A percentile compares a stretch with the other conserved stretches of the same genome.
Conservation (phyloP, 2,329 filamentous ascomycete species). For the Microcyclospora pomicola region DNA sequence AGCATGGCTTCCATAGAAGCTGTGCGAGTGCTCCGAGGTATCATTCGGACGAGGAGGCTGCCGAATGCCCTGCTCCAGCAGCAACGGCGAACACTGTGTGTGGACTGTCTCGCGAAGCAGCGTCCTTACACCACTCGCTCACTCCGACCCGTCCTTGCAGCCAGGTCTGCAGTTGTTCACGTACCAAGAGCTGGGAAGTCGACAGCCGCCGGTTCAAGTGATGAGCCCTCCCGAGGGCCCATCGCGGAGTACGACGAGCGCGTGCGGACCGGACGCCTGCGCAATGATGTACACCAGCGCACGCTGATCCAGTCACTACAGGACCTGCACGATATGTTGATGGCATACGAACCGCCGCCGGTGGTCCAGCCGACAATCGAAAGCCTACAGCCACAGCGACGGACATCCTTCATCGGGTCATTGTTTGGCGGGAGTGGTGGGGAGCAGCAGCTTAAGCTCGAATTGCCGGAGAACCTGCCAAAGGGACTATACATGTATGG, state of each 20-base stretch:
- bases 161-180: background rate
- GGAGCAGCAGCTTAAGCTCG: constrained; percentile 14
- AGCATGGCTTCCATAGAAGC: constrained; percentile 15
- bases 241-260: constrained; percentile 78
- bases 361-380: constrained; percentile 69
- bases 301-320: constrained; percentile 81
- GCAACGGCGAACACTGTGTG: constrained; percentile 13
- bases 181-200: constrained; percentile 6
- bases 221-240: constrained; percentile 43
- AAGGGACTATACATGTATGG: constrained; percentile 90
- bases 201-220: constrained; percentile 19
- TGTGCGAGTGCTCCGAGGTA: constrained; percentile 11
- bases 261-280: constrained; percentile 57
- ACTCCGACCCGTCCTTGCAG: background rate
- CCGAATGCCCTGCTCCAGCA: constrained; percentile 3
- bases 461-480: constrained; percentile 61
- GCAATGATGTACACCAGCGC: constrained; percentile 84
- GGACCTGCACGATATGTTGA: constrained; percentile 72
- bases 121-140: constrained; percentile 1
- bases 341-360: constrained; percentile 55
- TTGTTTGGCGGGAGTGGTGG: constrained; percentile 42
- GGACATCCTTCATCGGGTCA: constrained; percentile 39
- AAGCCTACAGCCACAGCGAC: constrained; percentile 43
- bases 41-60: constrained; percentile 6
- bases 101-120: constrained; percentile 11